Conservation (phyloP, 176 grass and related monocot species). For the Leersia perrieri region DNA sequence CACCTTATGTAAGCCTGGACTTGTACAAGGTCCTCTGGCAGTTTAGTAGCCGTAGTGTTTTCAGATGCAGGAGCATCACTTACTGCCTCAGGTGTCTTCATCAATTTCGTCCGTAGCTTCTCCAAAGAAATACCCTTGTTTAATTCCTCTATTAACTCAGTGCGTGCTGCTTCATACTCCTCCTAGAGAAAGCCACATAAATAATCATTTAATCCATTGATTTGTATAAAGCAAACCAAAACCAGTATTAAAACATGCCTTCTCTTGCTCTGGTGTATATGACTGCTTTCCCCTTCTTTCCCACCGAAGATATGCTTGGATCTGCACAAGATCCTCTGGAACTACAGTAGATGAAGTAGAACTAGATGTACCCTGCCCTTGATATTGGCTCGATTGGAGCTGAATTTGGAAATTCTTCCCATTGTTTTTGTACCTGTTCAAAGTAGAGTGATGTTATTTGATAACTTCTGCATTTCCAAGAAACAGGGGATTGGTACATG, state of each 20-base stretch:
- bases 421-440: conserved; percentile 82
- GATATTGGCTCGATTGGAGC: conserved; percentile 26
- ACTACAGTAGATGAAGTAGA: conserved; percentile 47
- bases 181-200: conserved; percentile 47
- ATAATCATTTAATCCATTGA: background rate
- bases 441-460: conserved; percentile 6
- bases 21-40: conserved; percentile 80
- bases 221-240: background rate
- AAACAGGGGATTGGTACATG: background rate
- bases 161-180: conserved; percentile 91
- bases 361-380: conserved; percentile 39
- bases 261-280: conserved; percentile 89
- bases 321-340: conserved; percentile 95
- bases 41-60: conserved; percentile 26
- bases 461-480: conserved; percentile 12
- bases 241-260: conserved; percentile 43
- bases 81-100: conserved; percentile 57
- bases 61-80: conserved; percentile 29
- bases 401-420: conserved; percentile 87
- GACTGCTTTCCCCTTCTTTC: conserved; percentile 90
- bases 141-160: conserved; percentile 80
- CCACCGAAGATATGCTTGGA: conserved; percentile 96
- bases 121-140: conserved; percentile 65
- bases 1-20: conserved; percentile 87
- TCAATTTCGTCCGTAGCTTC: conserved; percentile 73